phyloP scores from a whole-genome alignment of 2,329 filamentous ascomycete species.

The Aspergillus sp. region DNA sequence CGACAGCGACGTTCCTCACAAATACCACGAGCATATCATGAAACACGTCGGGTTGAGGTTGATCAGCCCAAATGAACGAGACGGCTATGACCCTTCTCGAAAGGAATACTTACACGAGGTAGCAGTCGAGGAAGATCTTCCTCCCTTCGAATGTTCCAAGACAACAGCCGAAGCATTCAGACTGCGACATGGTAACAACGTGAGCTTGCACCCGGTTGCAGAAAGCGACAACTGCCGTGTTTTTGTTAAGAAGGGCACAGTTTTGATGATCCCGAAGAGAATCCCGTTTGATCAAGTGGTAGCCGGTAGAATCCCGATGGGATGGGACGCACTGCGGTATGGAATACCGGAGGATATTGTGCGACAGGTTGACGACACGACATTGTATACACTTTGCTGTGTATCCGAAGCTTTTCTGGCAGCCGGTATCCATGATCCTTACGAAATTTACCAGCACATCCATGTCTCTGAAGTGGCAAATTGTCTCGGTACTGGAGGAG shows the following conservation, averaged over 20 bases:
- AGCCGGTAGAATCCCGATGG: constrained; percentile 60
- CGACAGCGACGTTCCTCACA: constrained; percentile 14
- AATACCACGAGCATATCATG: constrained; percentile 56
- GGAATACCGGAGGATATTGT: constrained; percentile 94
- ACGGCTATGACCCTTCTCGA: constrained; percentile 15
- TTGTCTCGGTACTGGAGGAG: constrained; percentile 94
- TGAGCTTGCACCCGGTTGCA: constrained; percentile 61
- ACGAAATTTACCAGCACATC: constrained; percentile 98
- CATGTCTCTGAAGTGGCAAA: constrained; percentile 96
- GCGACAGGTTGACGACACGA: constrained; percentile 37
- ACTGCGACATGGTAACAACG: constrained; percentile 35
- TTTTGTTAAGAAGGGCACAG: constrained; percentile 69
- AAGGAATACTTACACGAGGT: constrained; percentile 96
- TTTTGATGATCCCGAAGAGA: constrained; percentile 61
- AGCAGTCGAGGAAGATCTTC: constrained; percentile 65
- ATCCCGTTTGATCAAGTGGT: constrained; percentile 17
- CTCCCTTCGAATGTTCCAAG: constrained; percentile 17
- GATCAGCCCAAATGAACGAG: constrained; percentile 80
- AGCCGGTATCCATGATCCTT: constrained; percentile 92
- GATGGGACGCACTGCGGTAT: constrained; percentile 92
- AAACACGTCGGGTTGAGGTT: constrained; percentile 92
- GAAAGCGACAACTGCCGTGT: constrained; percentile 81
- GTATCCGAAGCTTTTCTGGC: constrained; percentile 69
- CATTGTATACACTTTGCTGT: constrained; percentile 21
- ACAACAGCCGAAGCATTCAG: constrained; percentile 18